phyloP scores from a whole-genome alignment of 1,284 basidiomycete genomes.

The Puccinia polysora region DNA sequence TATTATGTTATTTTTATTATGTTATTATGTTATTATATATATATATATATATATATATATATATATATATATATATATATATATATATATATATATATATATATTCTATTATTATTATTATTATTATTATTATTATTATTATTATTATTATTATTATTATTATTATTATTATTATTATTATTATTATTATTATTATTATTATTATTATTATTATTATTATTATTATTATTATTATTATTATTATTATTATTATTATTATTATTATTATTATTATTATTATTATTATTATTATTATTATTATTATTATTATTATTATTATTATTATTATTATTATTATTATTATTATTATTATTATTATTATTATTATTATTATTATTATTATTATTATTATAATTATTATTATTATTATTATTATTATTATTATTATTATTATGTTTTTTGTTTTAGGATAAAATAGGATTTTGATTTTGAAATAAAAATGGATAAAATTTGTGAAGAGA shows the following conservation, averaged over 20 bases:
- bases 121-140: too few relatives aligned
- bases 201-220: background rate
- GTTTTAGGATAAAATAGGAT: background rate
- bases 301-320: background rate
- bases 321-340: background rate
- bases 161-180: background rate
- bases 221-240: background rate
- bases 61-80: too few relatives aligned
- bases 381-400: background rate
- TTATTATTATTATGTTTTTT: background rate
- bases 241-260: background rate
- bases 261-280: background rate
- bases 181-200: background rate
- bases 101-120: too few relatives aligned
- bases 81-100: too few relatives aligned
- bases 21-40: too few relatives aligned
- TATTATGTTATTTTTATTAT: too few relatives aligned
- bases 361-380: background rate
- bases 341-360: background rate
- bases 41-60: too few relatives aligned
- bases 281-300: background rate
- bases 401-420: slow-evolving; percentile 1
- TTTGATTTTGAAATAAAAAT: background rate
- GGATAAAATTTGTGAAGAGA: too few relatives aligned
- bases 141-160: background rate